Evolutionary conservation across 495 filamentous ascomycete species (phyloP).

Genomic region (Xylaria longipes): DNA sequence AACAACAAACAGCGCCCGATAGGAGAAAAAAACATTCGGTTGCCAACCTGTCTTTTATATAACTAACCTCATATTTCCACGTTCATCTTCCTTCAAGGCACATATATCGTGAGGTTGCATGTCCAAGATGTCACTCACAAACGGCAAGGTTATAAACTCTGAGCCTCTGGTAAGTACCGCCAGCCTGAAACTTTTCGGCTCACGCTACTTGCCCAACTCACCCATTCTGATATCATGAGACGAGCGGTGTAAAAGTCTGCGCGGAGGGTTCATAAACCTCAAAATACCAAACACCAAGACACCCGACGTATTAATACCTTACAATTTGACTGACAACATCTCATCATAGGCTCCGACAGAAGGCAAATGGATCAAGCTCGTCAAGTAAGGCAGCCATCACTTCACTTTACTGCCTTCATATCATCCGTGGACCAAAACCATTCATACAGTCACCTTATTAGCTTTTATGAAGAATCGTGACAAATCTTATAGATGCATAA

Average conservation of each 20-base stretch:
- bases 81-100: not conserved
- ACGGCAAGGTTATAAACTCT: constrained; percentile 25
- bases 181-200: not conserved
- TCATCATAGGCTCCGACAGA: constrained; percentile 53
- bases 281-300: not conserved
- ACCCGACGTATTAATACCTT: not conserved
- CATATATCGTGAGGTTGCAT: not conserved
- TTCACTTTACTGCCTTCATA: not conserved
- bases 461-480: not conserved
- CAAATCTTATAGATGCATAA: not conserved
- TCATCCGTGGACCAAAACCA: not conserved
- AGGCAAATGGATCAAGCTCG: constrained; percentile 75
- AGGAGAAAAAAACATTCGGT: not conserved
- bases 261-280: not conserved
- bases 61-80: constrained; percentile 1
- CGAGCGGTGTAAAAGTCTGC: not conserved
- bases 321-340: not conserved
- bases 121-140: constrained; percentile 25
- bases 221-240: constrained; percentile 14
- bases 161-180: constrained; percentile 23
- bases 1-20: not conserved
- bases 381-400: constrained; percentile 35
- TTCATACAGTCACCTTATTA: not conserved
- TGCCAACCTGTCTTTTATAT: not conserved
- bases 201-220: not conserved